Conservation (phyloP, 2,329 filamentous ascomycete species). For the Fusarium nurragi region DNA sequence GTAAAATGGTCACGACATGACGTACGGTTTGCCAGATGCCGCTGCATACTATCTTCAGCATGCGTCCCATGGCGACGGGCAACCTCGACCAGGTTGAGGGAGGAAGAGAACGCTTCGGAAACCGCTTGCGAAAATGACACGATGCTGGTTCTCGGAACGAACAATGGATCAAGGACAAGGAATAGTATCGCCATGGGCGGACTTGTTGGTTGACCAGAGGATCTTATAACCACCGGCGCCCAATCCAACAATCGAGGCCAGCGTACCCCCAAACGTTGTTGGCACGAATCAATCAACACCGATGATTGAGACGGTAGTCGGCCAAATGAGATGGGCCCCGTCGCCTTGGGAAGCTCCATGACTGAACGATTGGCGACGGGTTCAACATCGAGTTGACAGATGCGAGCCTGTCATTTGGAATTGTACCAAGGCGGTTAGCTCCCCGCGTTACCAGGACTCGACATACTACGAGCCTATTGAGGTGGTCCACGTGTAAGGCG, state of each 20-base stretch:
- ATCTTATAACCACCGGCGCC: conserved; percentile 20
- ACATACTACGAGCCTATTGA: neutral
- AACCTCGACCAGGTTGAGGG: neutral
- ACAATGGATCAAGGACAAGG: neutral
- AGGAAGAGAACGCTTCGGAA: neutral
- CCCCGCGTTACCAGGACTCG: neutral
- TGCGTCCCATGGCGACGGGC: conserved; percentile 5
- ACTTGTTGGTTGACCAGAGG: neutral
- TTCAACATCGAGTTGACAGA: neutral
- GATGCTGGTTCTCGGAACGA: neutral
- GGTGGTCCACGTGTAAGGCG: conserved; percentile 17
- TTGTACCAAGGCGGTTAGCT: neutral
- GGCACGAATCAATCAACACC: neutral
- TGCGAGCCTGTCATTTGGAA: conserved; percentile 1
- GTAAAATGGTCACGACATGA: conserved; percentile 14
- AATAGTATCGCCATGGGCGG: neutral
- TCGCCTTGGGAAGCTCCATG: neutral
- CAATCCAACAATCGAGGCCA: conserved; percentile 12
- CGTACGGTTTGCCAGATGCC: neutral
- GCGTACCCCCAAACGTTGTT: neutral
- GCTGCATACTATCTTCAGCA: neutral
- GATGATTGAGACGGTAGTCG: neutral
- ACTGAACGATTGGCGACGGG: conserved; percentile 8
- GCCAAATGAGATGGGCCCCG: neutral
- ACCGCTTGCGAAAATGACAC: neutral